Evolutionary conservation across 306 rosid genomes (phyloP), one percentile per base, ranked within the genome.

Genomic region (Canavalia gladiata): DNA sequence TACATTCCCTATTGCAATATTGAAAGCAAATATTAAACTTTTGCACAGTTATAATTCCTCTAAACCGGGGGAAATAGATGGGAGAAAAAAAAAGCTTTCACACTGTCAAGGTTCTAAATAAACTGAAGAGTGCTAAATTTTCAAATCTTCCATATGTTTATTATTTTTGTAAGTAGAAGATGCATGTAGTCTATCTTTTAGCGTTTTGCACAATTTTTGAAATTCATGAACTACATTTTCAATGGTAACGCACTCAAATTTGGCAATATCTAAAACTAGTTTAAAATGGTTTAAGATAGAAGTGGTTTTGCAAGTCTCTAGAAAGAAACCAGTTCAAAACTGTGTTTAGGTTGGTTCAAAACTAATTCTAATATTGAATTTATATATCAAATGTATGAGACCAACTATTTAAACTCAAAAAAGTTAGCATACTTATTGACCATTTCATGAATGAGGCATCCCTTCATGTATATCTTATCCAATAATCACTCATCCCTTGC

Each of bases 1-100:
- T 58, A 64, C 57, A 47, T 68, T 84, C 58, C 81, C 43, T 41
- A 76, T 69, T 45, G 43, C 76, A 55, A 67, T 79, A 86, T 45
- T 50, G 35, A 67, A 58, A 68, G 9, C 39, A 73, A 50, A 46
- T 43, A 42, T 9, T 42, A 69, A 8, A 41, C 54, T 42, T 43
- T 58, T 51, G 56, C 70, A 51, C 60, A 60, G 13, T 11, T 78
- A 59, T 35, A 76, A 69, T 49, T 62, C 60, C 64, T 42, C 58
- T 18, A 73, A 33, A 64, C 39, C 18, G 49, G 7, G 60, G 37
- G 55, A 39, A 63, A 77, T 74, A 39, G 55, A 72, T 50, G 57
- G 60, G 10, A 41, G 10, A 41, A 80, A 85, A 66, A 52, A 60
- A 83, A 79, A 73, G 31, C 4, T 46, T 2, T 1, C 33, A 30